Percentiles rank a stretch among this genome's conserved stretches.
Conservation (phyloP, 2,329 filamentous ascomycete species). For the Cercospora zeina region DNA sequence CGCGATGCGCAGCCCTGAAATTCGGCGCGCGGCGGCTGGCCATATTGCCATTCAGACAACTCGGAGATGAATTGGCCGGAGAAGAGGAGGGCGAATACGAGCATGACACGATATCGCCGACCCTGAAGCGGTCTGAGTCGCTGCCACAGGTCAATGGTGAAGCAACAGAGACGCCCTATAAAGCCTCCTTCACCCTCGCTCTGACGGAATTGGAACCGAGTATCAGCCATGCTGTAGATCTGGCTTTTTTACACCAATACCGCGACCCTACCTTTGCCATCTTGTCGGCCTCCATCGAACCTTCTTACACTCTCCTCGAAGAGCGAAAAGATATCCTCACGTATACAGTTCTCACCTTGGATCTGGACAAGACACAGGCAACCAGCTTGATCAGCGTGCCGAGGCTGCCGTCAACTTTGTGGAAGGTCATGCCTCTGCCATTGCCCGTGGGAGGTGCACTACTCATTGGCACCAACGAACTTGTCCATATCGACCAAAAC, state of each 20-base stretch:
- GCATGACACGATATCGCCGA: conserved; percentile 55
- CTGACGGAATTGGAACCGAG: conserved; percentile 84
- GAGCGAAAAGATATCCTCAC: conserved; percentile 81
- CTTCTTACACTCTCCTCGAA: conserved; percentile 69
- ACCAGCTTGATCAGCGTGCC: conserved; percentile 87
- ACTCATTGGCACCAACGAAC: conserved; percentile 81
- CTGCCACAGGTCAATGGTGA: conserved; percentile 41
- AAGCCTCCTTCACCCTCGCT: conserved; percentile 88
- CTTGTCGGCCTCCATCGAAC: conserved; percentile 72
- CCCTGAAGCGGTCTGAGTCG: conserved; percentile 31
- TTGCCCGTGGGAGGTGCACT: conserved; percentile 85
- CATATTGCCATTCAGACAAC: conserved; percentile 87
- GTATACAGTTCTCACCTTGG: conserved; percentile 93
- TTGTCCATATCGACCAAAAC: conserved; percentile 94
- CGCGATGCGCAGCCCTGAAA: conserved; percentile 89
- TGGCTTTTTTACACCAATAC: conserved; percentile 94
- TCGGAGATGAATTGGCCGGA: conserved; percentile 70
- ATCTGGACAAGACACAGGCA: conserved; percentile 88
- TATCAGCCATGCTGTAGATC: conserved; percentile 83
- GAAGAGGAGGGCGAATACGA: conserved; percentile 78
- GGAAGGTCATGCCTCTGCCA: conserved; percentile 77
- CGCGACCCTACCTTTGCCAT: conserved; percentile 97
- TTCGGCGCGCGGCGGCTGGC: conserved; percentile 88
- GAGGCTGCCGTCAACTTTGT: conserved; percentile 83
- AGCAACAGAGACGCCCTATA: conserved; percentile 67